Evolutionary conservation across 257 asterid genomes (phyloP), one percentile per base, ranked within the genome.

Genomic region (Ajuga chamaepitys): DNA sequence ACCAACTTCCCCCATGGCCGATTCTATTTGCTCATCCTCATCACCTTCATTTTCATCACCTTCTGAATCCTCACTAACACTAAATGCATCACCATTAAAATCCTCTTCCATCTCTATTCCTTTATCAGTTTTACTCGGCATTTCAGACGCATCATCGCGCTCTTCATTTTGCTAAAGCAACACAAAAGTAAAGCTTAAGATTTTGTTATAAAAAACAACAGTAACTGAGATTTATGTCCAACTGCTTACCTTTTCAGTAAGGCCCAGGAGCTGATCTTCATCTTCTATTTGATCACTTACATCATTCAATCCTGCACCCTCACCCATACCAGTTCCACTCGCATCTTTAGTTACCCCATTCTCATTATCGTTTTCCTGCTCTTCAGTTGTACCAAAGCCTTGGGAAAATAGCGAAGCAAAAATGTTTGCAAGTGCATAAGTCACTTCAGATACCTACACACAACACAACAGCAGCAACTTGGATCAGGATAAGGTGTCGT

Each of bases 41-140:
- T 72, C 67, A 58, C 64, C 79, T n/a, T 78, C 88, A 24, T 68
- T 74, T 28, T 81, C 84, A 51, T 87, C 97, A 47, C 81, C 85
- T 40, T 69, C 95, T 22, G 95, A 77, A 62, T 88, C 97, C 74
- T 86, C 96, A 67, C 96, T 88, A 41, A 88, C 84, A 69, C 95
- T 88, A 65, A 66, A 75, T 10, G 83, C 74, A 55, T 81, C 86
- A 63, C 78, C 97, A 41, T 61, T 70, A 50, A 94, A 86, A 68
- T 94, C 99, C 74, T 94, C 81, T 54, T 86, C 99, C 97, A 94
- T 88, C 86, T 94, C 99, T 62, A 94, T 72, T 44, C 99, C 99
- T 70, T 86, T 90, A 18, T 86, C 96, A 65, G 67, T 74, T 79
- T 78, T 82, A 81, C 77, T 75, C 0, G 90, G 89, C 81, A 74